Percentiles rank a stretch among this genome's conserved stretches.
These are phyloP conservation scores for Tetrapisispora iriomotensis DNA, from an alignment of 805 yeast genomes.

Conservation along the genomic window DNA sequence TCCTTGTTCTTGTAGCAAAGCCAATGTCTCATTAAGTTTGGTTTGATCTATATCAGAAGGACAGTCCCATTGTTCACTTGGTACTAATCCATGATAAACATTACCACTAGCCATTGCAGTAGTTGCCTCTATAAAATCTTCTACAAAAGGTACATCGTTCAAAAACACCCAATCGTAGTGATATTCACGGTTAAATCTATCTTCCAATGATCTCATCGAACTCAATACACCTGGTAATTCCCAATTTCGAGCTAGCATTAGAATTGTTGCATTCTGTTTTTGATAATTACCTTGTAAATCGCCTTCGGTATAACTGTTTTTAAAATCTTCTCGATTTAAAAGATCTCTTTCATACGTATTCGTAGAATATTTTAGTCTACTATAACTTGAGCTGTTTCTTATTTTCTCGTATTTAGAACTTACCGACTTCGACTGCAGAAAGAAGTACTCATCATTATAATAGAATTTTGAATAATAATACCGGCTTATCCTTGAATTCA, in stretches of 20 bases:
- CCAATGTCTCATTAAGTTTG: constrained; percentile 38
- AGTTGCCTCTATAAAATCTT: constrained; percentile 53
- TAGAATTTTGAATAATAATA: too few species aligned
- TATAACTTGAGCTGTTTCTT: constrained; percentile 7
- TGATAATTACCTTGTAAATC: background rate
- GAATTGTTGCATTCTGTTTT: constrained; percentile 59
- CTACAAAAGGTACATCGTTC: constrained; percentile 61
- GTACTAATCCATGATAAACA: constrained; percentile 58
- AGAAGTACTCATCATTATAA: background rate
- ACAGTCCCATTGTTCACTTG: constrained; percentile 63
- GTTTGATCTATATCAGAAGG: constrained; percentile 62
- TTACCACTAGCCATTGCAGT: constrained; percentile 52
- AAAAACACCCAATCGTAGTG: constrained; percentile 72
- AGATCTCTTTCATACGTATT: constrained; percentile 19
- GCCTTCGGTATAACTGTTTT: background rate
- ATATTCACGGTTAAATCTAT: constrained; percentile 56
- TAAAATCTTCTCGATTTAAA: background rate
- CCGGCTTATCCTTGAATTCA: background rate
- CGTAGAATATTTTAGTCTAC: constrained; percentile 19
- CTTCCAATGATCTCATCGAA: constrained; percentile 72
- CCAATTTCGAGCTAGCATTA: constrained; percentile 79
- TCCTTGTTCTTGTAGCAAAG: constrained; percentile 35
- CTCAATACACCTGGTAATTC: constrained; percentile 65
- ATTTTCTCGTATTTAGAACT: constrained; percentile 10
- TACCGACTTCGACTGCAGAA: constrained; percentile 9